Evolutionary conservation across 1,139 yeast genomes (phyloP).

Genomic region (Diutina catenulata): DNA sequence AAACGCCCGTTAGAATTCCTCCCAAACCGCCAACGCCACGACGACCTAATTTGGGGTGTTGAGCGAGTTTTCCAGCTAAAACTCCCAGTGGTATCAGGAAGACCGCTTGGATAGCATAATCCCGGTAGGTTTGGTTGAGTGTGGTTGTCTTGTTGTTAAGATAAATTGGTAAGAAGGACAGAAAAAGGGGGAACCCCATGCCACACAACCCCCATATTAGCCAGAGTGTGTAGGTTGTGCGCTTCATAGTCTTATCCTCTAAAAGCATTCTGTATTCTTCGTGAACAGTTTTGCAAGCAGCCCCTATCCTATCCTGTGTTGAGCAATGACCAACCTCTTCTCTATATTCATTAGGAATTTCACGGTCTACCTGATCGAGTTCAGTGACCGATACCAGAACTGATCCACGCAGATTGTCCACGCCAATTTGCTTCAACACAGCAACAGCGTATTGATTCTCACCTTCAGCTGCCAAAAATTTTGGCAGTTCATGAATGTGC

Average conservation of each 20-base stretch:
- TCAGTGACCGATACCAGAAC: neutral
- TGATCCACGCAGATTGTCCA: neutral
- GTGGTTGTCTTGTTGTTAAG: neutral
- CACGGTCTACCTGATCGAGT: neutral
- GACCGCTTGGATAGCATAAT: slow-evolving; percentile 1
- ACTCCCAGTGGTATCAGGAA: slow-evolving; percentile 5
- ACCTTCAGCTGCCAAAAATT: neutral
- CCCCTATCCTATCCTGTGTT: no score
- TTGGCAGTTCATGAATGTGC: neutral
- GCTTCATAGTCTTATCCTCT: no score
- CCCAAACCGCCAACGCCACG: neutral
- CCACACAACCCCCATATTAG: slow-evolving; percentile 3
- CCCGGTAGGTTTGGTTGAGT: slow-evolving; percentile 4
- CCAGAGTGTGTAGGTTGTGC: neutral
- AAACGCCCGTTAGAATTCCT: slow-evolving; percentile 1
- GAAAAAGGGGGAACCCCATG: slow-evolving; percentile 1
- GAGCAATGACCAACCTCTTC: no score
- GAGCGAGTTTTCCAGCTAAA: slow-evolving; percentile 1
- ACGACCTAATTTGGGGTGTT: neutral
- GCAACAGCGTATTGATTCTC: neutral
- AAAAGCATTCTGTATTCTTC: no score
- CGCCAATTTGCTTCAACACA: neutral
- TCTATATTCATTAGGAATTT: no score
- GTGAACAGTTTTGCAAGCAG: no score
- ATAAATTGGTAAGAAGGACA: slow-evolving; percentile 2